Evolutionary conservation across 2,329 filamentous ascomycete genomes (phyloP), one percentile per base, ranked within the genome.

Genomic region (Cladosporium sp.): DNA sequence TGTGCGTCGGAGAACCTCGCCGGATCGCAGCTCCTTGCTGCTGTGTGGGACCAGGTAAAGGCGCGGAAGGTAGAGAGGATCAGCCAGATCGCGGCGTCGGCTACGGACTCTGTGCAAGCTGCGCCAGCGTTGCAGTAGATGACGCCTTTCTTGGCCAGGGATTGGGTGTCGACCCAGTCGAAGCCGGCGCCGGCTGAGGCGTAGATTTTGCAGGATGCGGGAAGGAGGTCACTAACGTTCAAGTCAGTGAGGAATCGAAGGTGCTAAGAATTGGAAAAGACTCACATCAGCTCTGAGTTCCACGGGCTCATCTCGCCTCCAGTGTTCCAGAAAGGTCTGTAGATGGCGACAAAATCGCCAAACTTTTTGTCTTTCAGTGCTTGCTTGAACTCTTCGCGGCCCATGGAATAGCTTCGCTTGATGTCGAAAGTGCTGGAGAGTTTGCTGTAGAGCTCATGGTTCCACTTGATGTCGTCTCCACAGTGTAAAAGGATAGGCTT

Each of bases 121-220:
- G 84, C 79, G 1, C 86, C 87, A 2, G 84, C 81, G 73, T 91
- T 90, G 77, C 87, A 90, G 73, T 90, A 91, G 52, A 87, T 73
- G 61, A 89, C 82, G 36, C 84, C 86, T 67, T 78, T 78, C 60
- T 83, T 75, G 1, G 83, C 87, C 56, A 91, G 68, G 1, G 82
- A 70, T 65, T 83, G 76, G 24, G 81, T 81, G 68, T 87, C 80
- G 4, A 80, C 82, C 82, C 83, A 85, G 68, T 87, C 83, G 68
- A 83, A 86, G 2, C 84, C 83, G 13, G 83, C 83, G 2, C 83
- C 83, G 1, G 84, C 83, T 15, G 78, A 81, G 15, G 83, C 81
- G 68, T 80, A 85, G 15, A 86, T 78, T 60, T 77, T 79, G 60
- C 82, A 78, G 0, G 78, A 80, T 1, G 68, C 50, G 0, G 83